Conservation (phyloP, 257 asterid genomes). For the Scutellaria baicalensis region DNA sequence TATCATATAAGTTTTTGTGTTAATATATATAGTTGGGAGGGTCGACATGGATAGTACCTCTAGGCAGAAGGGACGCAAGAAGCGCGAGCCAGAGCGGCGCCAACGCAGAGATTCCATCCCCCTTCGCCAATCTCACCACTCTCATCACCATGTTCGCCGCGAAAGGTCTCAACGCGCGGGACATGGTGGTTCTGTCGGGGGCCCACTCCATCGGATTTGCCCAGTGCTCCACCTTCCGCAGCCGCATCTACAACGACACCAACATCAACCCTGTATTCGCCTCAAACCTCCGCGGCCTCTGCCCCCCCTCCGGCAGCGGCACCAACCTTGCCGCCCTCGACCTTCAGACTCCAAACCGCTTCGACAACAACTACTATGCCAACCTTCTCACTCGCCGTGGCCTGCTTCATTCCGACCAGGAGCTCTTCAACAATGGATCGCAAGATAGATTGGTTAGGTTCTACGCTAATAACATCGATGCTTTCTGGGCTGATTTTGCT, state of each 20-base stretch:
- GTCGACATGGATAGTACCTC: conserved; percentile 42
- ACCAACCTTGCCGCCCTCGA: conserved; percentile 39
- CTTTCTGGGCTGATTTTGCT: conserved; percentile 40
- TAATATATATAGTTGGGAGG: conserved; percentile 39
- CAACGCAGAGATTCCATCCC: conserved; percentile 41
- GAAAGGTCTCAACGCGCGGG: conserved; percentile 43
- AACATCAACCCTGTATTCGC: conserved; percentile 49
- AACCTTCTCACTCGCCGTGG: conserved; percentile 40
- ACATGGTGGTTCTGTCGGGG: conserved; percentile 66
- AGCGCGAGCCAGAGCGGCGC: conserved; percentile 45
- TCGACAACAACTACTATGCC: conserved; percentile 42
- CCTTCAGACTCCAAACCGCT: conserved; percentile 20
- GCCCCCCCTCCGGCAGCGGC: conserved; percentile 52
- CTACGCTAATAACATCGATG: conserved; percentile 15
- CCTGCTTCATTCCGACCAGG: conserved; percentile 65
- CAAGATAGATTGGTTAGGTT: conserved; percentile 36
- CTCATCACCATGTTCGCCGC: conserved; percentile 34
- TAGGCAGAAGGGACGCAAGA: conserved; percentile 60
- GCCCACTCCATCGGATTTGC: conserved; percentile 69
- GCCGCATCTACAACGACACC: conserved; percentile 51
- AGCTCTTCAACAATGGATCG: conserved; percentile 57
- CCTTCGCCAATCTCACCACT: conserved; percentile 29
- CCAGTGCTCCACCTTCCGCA: conserved; percentile 38
- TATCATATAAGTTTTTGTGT: neutral
- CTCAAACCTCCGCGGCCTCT: conserved; percentile 30